These are phyloP conservation scores for Cryptosporidium baileyi DNA, from an alignment of 169 alveolate species.

Conservation along the genomic window DNA sequence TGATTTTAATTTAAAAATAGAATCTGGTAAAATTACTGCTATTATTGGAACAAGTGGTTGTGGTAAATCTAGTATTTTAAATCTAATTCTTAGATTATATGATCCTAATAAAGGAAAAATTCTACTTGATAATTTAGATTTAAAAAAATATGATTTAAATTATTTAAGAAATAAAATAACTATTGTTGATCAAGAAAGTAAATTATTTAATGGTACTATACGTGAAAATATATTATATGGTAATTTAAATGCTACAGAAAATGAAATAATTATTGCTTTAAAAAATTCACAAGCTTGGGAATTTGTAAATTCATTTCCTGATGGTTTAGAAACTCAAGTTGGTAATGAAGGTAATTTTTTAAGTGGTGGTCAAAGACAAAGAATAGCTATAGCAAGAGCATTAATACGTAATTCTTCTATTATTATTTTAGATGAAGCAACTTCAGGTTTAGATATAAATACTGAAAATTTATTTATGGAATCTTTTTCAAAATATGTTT, in stretches of 20 bases:
- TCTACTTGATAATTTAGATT: slow-evolving; percentile 62
- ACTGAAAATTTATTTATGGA: slow-evolving; percentile 22
- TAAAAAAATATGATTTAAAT: slow-evolving; percentile 76
- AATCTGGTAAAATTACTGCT: slow-evolving; percentile 25
- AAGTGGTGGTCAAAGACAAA: slow-evolving; percentile 89
- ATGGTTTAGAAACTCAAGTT: slow-evolving; percentile 84
- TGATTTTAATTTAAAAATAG: slow-evolving; percentile 1
- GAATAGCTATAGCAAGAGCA: slow-evolving; percentile 90
- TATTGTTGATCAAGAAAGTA: slow-evolving; percentile 90
- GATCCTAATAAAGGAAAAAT: slow-evolving; percentile 44
- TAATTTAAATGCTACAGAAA: slow-evolving; percentile 84
- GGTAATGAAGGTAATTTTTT: slow-evolving; percentile 85
- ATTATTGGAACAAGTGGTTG: slow-evolving; percentile 75
- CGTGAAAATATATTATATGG: slow-evolving; percentile 91
- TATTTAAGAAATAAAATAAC: slow-evolving; percentile 77
- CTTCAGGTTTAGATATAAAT: slow-evolving; percentile 90
- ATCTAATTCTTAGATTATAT: slow-evolving; percentile 72
- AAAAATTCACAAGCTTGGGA: slow-evolving; percentile 83
- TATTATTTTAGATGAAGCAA: slow-evolving; percentile 95
- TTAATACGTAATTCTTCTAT: slow-evolving; percentile 84
- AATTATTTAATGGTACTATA: slow-evolving; percentile 90
- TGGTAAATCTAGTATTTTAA: slow-evolving; percentile 75
- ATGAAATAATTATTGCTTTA: slow-evolving; percentile 84
- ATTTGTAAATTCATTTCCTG: slow-evolving; percentile 81
- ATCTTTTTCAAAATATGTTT: slow-evolving; percentile 33